phyloP scores from a whole-genome alignment of 2,329 filamentous ascomycete species.

The Sarocladium strictum region DNA sequence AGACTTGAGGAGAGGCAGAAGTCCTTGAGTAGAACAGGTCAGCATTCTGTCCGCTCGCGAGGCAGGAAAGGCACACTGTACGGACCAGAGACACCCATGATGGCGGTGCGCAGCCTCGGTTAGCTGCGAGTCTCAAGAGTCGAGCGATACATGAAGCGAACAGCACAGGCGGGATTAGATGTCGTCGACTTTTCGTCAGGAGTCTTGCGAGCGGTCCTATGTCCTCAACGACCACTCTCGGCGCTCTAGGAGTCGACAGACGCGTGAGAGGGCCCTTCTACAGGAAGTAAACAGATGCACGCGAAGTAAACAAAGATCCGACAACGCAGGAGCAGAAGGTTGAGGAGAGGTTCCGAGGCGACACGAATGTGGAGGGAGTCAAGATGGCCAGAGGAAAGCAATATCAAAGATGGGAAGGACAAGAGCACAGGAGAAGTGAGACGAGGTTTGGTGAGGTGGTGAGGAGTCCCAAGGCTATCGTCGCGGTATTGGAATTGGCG shows the following conservation, averaged over 20 bases:
- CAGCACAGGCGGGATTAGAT: background rate
- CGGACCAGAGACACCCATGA: constrained; percentile 32
- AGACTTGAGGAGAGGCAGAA: constrained; percentile 88
- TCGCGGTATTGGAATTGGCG: background rate
- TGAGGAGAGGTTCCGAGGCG: background rate
- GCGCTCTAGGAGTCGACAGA: background rate
- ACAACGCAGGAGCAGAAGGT: background rate
- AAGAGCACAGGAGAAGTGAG: background rate
- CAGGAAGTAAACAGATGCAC: constrained; percentile 4
- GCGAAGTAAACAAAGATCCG: background rate
- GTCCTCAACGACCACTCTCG: no score
- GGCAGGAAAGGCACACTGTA: background rate
- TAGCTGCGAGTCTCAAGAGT: background rate
- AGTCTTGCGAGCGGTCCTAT: no score
- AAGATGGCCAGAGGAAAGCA: background rate
- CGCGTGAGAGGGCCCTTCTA: background rate
- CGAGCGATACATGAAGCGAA: background rate
- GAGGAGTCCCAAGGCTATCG: background rate
- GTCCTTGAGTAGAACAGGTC: constrained; percentile 46
- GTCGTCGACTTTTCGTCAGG: background rate
- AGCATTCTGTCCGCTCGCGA: background rate
- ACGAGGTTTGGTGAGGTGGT: background rate
- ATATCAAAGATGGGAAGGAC: background rate
- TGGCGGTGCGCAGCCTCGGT: constrained; percentile 11
- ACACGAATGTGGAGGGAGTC: background rate